Evolutionary conservation across 805 yeast genomes (phyloP).

Genomic region (Henningerozyma blattae): DNA sequence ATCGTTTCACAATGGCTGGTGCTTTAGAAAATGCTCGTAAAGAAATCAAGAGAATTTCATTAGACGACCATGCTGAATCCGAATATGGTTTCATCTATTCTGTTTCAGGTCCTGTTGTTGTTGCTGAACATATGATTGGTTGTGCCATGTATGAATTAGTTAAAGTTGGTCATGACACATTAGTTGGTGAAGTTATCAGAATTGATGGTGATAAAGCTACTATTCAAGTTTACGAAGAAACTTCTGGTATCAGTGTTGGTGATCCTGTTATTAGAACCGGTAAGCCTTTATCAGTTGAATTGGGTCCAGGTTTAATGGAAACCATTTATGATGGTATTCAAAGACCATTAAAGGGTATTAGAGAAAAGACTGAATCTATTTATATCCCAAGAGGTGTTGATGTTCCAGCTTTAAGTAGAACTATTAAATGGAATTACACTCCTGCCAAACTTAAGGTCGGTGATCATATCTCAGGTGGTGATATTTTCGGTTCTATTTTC

Average conservation of each 20-base stretch:
- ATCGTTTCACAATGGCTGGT: slow-evolving; percentile 71
- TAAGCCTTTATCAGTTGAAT: slow-evolving; percentile 95
- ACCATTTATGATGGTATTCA: slow-evolving; percentile 99
- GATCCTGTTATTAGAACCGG: slow-evolving; percentile 98
- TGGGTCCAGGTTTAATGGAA: slow-evolving; percentile 99
- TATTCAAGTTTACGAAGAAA: slow-evolving; percentile 97
- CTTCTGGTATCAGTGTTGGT: slow-evolving; percentile 98
- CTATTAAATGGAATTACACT: slow-evolving; percentile 69
- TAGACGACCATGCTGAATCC: slow-evolving; percentile 63
- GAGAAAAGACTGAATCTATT: slow-evolving; percentile 77
- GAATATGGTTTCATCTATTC: slow-evolving; percentile 84
- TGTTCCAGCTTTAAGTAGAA: slow-evolving; percentile 88
- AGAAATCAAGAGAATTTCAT: slow-evolving; percentile 72
- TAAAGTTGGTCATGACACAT: slow-evolving; percentile 90
- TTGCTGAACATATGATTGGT: slow-evolving; percentile 98
- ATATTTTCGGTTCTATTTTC: slow-evolving; percentile 83
- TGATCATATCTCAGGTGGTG: slow-evolving; percentile 98
- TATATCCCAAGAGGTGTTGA: slow-evolving; percentile 98
- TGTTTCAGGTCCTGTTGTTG: slow-evolving; percentile 95
- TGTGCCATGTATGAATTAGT: slow-evolving; percentile 99
- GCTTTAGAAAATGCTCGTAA: slow-evolving; percentile 95
- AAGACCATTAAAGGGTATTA: slow-evolving; percentile 92
- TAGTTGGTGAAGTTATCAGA: slow-evolving; percentile 98
- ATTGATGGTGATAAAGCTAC: slow-evolving; percentile 95
- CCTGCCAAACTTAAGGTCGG: slow-evolving; percentile 72